Evolutionary conservation across 257 asterid genomes (phyloP).

Genomic region (Eucommia ulmoides): DNA sequence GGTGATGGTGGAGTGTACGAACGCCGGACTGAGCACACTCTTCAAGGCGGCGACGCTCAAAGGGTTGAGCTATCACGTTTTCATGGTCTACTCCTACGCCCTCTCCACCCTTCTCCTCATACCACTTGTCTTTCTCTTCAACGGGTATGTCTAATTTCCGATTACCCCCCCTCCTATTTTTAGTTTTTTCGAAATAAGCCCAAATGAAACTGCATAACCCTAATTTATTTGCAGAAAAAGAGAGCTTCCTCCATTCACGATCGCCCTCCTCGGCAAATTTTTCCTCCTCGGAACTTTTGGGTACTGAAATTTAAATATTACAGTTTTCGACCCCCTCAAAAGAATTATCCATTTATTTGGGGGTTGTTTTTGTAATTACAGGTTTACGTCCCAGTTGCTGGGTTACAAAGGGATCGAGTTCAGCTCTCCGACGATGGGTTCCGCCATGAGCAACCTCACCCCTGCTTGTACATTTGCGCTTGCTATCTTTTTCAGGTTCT

Average conservation of each 20-base stretch:
- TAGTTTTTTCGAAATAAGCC: too few relatives aligned
- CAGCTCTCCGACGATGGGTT: background rate
- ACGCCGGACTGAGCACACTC: background rate
- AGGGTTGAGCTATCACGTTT: background rate
- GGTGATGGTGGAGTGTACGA: background rate
- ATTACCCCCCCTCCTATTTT: too few relatives aligned
- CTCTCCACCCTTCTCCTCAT: background rate
- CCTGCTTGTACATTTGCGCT: background rate
- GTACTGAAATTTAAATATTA: too few relatives aligned
- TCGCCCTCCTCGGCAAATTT: too few relatives aligned
- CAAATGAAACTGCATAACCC: too few relatives aligned
- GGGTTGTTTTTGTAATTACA: too few relatives aligned
- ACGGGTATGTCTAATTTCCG: background rate
- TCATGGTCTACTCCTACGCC: background rate
- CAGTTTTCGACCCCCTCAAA: too few relatives aligned
- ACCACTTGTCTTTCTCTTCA: background rate
- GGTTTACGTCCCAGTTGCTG: background rate
- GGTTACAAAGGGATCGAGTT: background rate
- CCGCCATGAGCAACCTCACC: background rate
- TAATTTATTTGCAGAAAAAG: too few relatives aligned
- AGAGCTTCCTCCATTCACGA: too few relatives aligned
- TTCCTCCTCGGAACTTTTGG: too few relatives aligned
- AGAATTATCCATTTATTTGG: too few relatives aligned
- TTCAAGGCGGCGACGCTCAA: background rate
- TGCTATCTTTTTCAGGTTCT: background rate